These are phyloP conservation scores for Trypanosoma lewisi DNA, from an alignment of 208 protist species.

Conservation along the genomic window DNA sequence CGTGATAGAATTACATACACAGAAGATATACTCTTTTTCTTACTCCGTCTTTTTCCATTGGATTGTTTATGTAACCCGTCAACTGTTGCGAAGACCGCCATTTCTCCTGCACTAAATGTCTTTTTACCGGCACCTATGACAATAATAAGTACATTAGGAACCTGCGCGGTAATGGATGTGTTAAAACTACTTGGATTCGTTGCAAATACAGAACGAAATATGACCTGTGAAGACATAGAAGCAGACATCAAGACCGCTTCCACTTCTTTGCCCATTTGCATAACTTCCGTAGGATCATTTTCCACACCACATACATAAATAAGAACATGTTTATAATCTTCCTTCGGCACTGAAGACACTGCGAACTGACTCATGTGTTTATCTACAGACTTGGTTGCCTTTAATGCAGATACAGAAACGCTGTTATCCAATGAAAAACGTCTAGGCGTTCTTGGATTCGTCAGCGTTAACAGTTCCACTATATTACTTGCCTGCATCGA, in stretches of 20 bases:
- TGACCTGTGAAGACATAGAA: not conserved
- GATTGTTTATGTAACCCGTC: not conserved
- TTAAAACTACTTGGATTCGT: constrained; percentile 3
- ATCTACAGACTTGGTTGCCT: constrained; percentile 4
- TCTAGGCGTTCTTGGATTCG: not conserved
- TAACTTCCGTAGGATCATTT: not conserved
- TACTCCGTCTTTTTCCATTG: not conserved
- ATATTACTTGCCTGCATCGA: not conserved
- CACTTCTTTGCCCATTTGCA: constrained; percentile 12
- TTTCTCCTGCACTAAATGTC: not conserved
- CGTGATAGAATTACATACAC: constrained; percentile 10
- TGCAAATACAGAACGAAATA: constrained; percentile 5
- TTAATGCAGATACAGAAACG: not conserved
- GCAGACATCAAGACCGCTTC: constrained; percentile 5
- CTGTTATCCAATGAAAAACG: not conserved
- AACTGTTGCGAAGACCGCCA: not conserved
- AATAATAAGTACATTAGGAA: constrained; percentile 11
- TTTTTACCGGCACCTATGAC: not conserved
- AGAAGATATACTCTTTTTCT: not conserved
- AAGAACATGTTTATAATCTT: constrained; percentile 7
- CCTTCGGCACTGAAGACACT: not conserved
- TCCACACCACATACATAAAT: constrained; percentile 13
- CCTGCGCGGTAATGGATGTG: constrained; percentile 6
- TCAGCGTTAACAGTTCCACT: not conserved
- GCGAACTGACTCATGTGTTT: constrained; percentile 5